A percentile compares a stretch with the other conserved stretches of the same genome.
Conservation (phyloP, 129 eudicot genomes). For the carrot (Daucus carota) region DNA sequence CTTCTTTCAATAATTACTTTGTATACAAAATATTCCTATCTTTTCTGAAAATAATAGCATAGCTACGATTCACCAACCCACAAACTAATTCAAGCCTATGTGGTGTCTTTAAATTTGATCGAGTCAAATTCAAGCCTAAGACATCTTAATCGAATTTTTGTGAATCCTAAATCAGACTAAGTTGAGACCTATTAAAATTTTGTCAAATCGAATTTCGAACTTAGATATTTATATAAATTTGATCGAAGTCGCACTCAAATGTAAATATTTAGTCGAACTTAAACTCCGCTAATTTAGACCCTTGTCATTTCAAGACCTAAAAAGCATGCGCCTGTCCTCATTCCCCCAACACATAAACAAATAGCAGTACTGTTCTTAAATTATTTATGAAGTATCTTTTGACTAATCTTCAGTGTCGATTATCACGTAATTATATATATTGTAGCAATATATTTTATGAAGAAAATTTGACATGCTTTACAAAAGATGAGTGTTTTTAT, state of each 20-base stretch:
- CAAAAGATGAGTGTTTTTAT: conserved; percentile 3
- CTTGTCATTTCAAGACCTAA: not conserved
- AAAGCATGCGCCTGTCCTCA: not conserved
- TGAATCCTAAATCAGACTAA: too few relatives aligned
- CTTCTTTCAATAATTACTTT: conserved; percentile 2
- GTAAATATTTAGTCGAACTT: too few relatives aligned
- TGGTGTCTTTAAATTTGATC: too few relatives aligned
- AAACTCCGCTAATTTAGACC: too few relatives aligned
- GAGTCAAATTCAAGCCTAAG: too few relatives aligned
- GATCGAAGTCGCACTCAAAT: too few relatives aligned
- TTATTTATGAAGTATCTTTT: not conserved
- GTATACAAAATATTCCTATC: not conserved
- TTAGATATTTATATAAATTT: too few relatives aligned
- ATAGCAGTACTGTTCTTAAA: not conserved
- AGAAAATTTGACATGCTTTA: not conserved
- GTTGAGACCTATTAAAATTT: too few relatives aligned
- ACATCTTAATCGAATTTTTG: too few relatives aligned
- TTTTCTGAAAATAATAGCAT: not conserved
- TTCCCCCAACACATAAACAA: not conserved
- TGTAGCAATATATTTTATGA: not conserved
- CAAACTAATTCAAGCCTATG: not conserved
- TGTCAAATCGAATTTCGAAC: too few relatives aligned
- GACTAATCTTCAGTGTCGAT: not conserved
- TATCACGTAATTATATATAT: not conserved
- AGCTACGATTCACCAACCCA: conserved; percentile 11